Base-by-base conservation (phyloP, 257 asterid genomes). In the Parsonsia alboflavescens region DNA sequence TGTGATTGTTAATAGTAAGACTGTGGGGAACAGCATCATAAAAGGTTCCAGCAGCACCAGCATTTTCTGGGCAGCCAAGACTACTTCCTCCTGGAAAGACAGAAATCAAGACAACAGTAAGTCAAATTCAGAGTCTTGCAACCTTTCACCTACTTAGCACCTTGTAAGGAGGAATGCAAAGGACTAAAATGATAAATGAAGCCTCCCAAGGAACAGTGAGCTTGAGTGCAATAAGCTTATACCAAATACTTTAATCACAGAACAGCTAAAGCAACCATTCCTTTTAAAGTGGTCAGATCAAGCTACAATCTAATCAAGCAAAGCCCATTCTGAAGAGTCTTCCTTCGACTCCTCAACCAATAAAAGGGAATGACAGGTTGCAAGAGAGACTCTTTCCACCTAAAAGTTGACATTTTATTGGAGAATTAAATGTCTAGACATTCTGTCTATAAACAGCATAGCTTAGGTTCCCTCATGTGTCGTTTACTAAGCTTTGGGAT, bases 11-110 rank as follows among this genome's bases (percentile, higher is more conserved):
- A 85, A 96, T 97, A 59, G 96, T 91, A 76, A 96, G 99, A 83
- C 94, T 92, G 68, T 96, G 96, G 13, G 97, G 91, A 83, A 96
- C 96, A 72, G 88, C 77, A 70, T 96, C 99, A 88, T 93, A 96
- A 84, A 90, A 86, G 74, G 98, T 96, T 77, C 99, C 99, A 12
- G 99, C 97, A 72, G 95, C 99, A 69, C 99, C 99, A 42, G 99
- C 94, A 88, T 96, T 96, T 75, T 88, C 94, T 26, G 85, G 89
- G 84, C 98, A 96, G 80, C 97, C 96, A 66, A 79, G 88, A 82
- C 99, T 96, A 85, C 84, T 89, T 76, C 99, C 99, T 77, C 99
- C 99, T 96, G 89, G 71, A 84, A 75, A 79, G 77, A 80, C 39
- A 33, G 52, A 45, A 49, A 75, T 6, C 52, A 77, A 74, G 72